Percentiles rank a stretch among this genome's conserved stretches.
Evolutionary conservation across 1,284 basidiomycete genomes (phyloP).

Genomic region (Cryptococcus neoformans): DNA sequence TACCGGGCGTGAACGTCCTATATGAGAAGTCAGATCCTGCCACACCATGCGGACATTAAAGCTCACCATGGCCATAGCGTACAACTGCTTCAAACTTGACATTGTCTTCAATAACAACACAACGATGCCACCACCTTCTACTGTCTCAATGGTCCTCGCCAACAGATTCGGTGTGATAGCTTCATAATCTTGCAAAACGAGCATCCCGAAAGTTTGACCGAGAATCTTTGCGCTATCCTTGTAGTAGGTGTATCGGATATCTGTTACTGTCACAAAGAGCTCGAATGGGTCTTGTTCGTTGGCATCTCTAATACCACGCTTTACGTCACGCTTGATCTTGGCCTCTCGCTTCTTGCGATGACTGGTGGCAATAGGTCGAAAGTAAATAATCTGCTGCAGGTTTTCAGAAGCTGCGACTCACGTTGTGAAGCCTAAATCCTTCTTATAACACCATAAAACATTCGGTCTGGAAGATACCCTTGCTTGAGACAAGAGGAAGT

Average conservation of each 20-base stretch:
- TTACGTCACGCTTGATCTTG: slow-evolving; percentile 92
- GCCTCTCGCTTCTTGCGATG: slow-evolving; percentile 96
- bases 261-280: slow-evolving; percentile 97
- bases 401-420: slow-evolving; percentile 47
- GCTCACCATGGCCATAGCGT: slow-evolving; percentile 91
- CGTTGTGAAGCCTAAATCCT: slow-evolving; percentile 92
- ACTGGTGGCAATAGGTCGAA: slow-evolving; percentile 49
- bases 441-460: slow-evolving; percentile 97
- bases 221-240: slow-evolving; percentile 95
- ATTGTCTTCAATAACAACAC: slow-evolving; percentile 93
- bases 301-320: slow-evolving; percentile 87
- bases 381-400: slow-evolving; percentile 26
- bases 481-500: slow-evolving; percentile 90
- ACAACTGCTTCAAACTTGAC: slow-evolving; percentile 88
- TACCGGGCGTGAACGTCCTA: slow-evolving; percentile 94
- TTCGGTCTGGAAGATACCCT: slow-evolving; percentile 82
- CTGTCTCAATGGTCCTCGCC: slow-evolving; percentile 96
- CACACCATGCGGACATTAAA: slow-evolving; percentile 1
- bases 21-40: not conserved
- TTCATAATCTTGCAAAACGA: slow-evolving; percentile 96
- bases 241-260: slow-evolving; percentile 95
- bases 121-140: slow-evolving; percentile 93
- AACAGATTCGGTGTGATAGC: slow-evolving; percentile 97
- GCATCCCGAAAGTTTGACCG: slow-evolving; percentile 98
- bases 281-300: slow-evolving; percentile 98